phyloP scores from a whole-genome alignment of 805 yeast genomes.

The Aciculoconidium aculeatum region DNA sequence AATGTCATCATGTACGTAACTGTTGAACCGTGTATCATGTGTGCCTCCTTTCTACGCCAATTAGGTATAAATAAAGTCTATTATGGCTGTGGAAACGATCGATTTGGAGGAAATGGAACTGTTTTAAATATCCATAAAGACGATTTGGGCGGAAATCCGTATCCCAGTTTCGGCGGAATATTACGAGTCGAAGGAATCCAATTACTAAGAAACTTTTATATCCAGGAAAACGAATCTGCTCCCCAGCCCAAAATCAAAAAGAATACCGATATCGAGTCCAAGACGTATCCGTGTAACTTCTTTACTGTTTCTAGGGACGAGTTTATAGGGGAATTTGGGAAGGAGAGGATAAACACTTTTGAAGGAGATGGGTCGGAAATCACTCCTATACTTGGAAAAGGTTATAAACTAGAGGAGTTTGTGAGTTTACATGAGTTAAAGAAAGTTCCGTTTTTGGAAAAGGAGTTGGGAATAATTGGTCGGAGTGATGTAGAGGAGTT shows the following conservation, averaged over 20 bases:
- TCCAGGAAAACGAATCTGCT: slow-evolving; percentile 78
- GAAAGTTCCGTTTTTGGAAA: slow-evolving; percentile 10
- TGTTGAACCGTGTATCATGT: slow-evolving; percentile 98
- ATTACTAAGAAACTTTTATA: slow-evolving; percentile 74
- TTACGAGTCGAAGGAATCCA: slow-evolving; percentile 77
- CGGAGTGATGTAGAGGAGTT: slow-evolving; percentile 17
- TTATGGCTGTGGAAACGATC: slow-evolving; percentile 90
- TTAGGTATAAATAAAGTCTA: slow-evolving; percentile 65
- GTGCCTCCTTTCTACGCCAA: slow-evolving; percentile 88
- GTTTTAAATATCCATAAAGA: slow-evolving; percentile 48
- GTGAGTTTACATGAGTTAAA: slow-evolving; percentile 4
- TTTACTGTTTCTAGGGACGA: slow-evolving; percentile 46
- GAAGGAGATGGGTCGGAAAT: slow-evolving; percentile 15
- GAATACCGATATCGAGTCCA: slow-evolving; percentile 52
- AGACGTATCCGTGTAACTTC: slow-evolving; percentile 53
- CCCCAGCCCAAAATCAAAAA: slow-evolving; percentile 76
- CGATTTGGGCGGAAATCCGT: slow-evolving; percentile 23
- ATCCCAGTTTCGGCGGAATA: slow-evolving; percentile 70
- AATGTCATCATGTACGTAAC: slow-evolving; percentile 79
- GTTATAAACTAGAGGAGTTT: slow-evolving; percentile 15
- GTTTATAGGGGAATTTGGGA: slow-evolving; percentile 49
- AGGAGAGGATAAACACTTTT: slow-evolving; percentile 15
- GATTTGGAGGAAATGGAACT: slow-evolving; percentile 96
- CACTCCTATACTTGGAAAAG: slow-evolving; percentile 17
- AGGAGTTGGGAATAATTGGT: slow-evolving; percentile 11